Evolutionary conservation across 257 asterid species (phyloP), one percentile per base, ranked within the genome.

Genomic region (Knoxia roxburghii): DNA sequence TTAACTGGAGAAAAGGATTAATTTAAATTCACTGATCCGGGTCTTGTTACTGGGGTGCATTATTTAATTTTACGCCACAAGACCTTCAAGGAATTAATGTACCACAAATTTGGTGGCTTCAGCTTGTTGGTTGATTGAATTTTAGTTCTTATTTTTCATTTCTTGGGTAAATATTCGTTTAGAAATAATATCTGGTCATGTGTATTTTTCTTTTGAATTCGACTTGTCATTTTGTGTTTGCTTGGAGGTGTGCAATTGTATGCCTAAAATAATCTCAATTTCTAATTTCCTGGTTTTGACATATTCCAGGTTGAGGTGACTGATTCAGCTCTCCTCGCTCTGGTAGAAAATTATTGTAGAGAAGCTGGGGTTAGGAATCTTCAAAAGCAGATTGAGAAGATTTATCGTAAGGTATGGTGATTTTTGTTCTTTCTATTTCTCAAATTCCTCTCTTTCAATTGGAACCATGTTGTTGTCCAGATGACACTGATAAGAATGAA

Each of bases 311-410:
- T 94, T 68, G 96, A 90, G 81, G 86, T 94, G 77, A 87, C 96
- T 52, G 87, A 88, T 83, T 73, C 91, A 53, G 96, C 99, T 65
- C 95, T 90, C 71, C 96, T 94, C 64, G 87, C 87, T 62, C 76
- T 94, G 77, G 88, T 90, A 50, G 99, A 94, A 79, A 90, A 83
- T 83, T 94, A 94, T 75, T 94, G 97, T 86, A 78, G 99, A 82
- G 99, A 94, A 85, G 96, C 97, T 3, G 99, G 99, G 61, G 99
- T 94, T 48, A 87, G 99, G 72, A 94, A 90, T 81, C 97, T 94
- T 79, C 99, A 94, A 75, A 94, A 94, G 93, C 99, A 94, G 76
- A 94, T 94, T 73, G 97, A 94, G 83, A 90, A 94, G 84, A 94
- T 94, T 74, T 94, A 94, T 67, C 83, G 97, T 75, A 94, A 94